Conservation (phyloP, 2,329 filamentous ascomycete genomes). For the Penicillium sp. region DNA sequence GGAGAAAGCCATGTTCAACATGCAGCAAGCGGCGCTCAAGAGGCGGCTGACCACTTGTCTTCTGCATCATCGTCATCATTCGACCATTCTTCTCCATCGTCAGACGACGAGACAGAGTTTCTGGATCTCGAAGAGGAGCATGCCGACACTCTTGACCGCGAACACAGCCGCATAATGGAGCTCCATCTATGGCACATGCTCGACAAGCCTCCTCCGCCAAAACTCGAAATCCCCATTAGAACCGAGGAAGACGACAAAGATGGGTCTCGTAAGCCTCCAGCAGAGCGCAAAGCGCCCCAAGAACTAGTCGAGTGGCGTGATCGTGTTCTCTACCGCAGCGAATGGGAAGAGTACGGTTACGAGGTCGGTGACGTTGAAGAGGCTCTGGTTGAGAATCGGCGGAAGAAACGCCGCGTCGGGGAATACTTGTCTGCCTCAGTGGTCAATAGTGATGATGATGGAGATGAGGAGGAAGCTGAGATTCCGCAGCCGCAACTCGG, state of each 20-base stretch:
- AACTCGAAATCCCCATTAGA: constrained; percentile 14
- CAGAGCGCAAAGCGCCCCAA: constrained; percentile 29
- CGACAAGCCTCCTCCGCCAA: constrained; percentile 17
- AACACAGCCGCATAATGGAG: constrained; percentile 43
- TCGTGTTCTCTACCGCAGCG: constrained; percentile 40
- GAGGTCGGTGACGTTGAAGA: constrained; percentile 24
- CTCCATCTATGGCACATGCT: constrained; percentile 41
- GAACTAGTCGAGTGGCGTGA: constrained; percentile 46
- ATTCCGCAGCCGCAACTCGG: constrained; percentile 5
- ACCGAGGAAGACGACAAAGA: constrained; percentile 15
- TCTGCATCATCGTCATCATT: not conserved
- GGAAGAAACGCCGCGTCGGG: constrained; percentile 26
- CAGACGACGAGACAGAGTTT: constrained; percentile 11
- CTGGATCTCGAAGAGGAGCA: constrained; percentile 38
- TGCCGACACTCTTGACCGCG: constrained; percentile 45
- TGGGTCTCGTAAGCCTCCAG: constrained; percentile 14
- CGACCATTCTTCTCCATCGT: not conserved
- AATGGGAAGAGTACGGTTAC: constrained; percentile 46
- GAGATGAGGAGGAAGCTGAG: not conserved
- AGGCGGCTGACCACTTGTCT: constrained; percentile 1
- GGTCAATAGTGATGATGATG: constrained; percentile 5
- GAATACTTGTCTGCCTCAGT: not conserved
- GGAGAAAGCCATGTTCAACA: constrained; percentile 1
- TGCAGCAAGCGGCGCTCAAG: not conserved
- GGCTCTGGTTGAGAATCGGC: constrained; percentile 25